Evolutionary conservation across 2,329 filamentous ascomycete species (phyloP).

Genomic region (Botrytis medusae): DNA sequence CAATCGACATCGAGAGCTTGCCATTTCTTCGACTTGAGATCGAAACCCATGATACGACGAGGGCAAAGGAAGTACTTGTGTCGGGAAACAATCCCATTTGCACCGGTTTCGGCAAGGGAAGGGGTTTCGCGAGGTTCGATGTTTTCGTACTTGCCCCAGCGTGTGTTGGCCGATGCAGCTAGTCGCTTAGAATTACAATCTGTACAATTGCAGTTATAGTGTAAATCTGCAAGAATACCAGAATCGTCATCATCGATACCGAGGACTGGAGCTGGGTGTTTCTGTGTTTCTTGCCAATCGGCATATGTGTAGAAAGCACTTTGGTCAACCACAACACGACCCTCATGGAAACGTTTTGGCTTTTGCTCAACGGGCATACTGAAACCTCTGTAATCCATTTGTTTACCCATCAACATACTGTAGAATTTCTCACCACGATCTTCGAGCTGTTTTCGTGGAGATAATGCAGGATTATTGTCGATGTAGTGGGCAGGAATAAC

Average conservation of each 20-base stretch:
- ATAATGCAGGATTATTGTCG: slow-evolving; percentile 24
- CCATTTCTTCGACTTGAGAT: slow-evolving; percentile 33
- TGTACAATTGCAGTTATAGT: slow-evolving; percentile 29
- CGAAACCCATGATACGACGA: slow-evolving; percentile 31
- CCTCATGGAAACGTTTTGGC: slow-evolving; percentile 31
- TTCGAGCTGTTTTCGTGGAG: slow-evolving; percentile 28
- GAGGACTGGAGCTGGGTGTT: slow-evolving; percentile 27
- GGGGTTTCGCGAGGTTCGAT: slow-evolving; percentile 28
- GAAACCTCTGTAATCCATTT: slow-evolving; percentile 33
- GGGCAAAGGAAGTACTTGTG: slow-evolving; percentile 31
- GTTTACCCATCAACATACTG: slow-evolving; percentile 29
- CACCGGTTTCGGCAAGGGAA: slow-evolving; percentile 19
- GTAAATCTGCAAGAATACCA: slow-evolving; percentile 28
- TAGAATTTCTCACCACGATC: slow-evolving; percentile 33
- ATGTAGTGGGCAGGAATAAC: slow-evolving; percentile 33
- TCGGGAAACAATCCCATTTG: slow-evolving; percentile 18
- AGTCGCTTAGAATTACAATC: slow-evolving; percentile 27
- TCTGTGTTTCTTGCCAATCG: slow-evolving; percentile 28
- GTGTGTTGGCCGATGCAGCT: slow-evolving; percentile 28
- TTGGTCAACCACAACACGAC: slow-evolving; percentile 31
- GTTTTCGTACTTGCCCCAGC: slow-evolving; percentile 31
- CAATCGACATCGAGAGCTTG: slow-evolving; percentile 30
- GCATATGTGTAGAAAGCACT: slow-evolving; percentile 30
- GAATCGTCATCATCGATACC: slow-evolving; percentile 30
- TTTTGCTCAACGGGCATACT: slow-evolving; percentile 30